Evolutionary conservation across 2,329 filamentous ascomycete genomes (phyloP).

Genomic region (Colletotrichum kahawae): DNA sequence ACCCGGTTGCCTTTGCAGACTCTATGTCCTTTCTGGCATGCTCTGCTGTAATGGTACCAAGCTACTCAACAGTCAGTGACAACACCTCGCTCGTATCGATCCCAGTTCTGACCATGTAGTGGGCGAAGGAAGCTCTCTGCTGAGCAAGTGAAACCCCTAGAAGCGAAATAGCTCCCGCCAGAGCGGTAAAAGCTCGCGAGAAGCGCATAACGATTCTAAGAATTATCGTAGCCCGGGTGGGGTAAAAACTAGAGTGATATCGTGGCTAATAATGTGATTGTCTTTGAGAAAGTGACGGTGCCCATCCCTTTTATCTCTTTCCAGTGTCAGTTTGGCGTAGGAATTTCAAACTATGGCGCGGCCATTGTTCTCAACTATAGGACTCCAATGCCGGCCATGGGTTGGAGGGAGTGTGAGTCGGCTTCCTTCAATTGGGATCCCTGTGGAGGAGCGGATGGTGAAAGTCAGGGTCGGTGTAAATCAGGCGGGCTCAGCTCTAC

Average conservation of each 20-base stretch:
- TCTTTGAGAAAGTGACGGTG: not conserved
- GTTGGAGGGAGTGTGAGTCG: not conserved
- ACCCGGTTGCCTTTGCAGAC: not conserved
- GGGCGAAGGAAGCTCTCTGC: not conserved
- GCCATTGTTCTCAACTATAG: not conserved
- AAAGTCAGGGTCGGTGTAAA: not conserved
- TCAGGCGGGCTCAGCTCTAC: not conserved
- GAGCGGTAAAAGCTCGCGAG: not conserved
- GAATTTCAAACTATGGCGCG: not conserved
- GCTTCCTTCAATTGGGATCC: not conserved
- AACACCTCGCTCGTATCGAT: rapidly evolving
- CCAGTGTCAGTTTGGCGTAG: not conserved
- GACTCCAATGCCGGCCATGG: not conserved
- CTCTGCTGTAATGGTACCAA: rapidly evolving
- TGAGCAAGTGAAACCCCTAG: not conserved
- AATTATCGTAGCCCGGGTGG: rapidly evolving
- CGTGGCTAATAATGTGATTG: not conserved
- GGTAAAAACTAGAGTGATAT: rapidly evolving
- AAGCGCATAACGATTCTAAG: not conserved
- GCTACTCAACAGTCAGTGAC: not conserved
- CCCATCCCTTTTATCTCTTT: not conserved
- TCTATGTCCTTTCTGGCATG: not conserved
- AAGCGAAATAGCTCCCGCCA: not conserved
- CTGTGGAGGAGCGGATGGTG: not conserved
- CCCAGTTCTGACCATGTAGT: not conserved